phyloP scores from a whole-genome alignment of 768 basidiomycete species.

The Boletus sp. region DNA sequence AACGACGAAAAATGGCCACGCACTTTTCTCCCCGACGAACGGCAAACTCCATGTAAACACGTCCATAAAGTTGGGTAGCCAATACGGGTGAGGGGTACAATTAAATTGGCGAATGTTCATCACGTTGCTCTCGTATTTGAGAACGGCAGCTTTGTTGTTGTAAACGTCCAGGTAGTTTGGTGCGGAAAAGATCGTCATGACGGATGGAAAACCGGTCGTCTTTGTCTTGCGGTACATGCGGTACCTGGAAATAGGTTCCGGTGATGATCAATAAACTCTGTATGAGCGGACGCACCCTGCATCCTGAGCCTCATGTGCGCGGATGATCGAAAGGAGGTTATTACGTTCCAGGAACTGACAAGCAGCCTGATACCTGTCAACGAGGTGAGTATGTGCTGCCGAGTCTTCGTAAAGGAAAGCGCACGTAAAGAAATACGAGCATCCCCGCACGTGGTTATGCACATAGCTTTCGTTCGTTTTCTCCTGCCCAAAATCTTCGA shows the following conservation, averaged over 20 bases:
- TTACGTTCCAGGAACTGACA: slow-evolving; percentile 98
- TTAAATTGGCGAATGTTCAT: slow-evolving; percentile 99
- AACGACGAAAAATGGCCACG: neutral
- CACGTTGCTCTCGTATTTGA: slow-evolving; percentile 99
- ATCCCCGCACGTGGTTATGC: slow-evolving; percentile 96
- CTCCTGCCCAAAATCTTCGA: slow-evolving; percentile 96
- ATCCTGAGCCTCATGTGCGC: slow-evolving; percentile 98
- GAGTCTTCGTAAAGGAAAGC: slow-evolving; percentile 15
- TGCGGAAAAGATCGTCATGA: slow-evolving; percentile 99
- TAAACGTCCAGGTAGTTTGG: slow-evolving; percentile 99
- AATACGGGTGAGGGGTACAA: slow-evolving; percentile 93
- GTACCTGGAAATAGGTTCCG: slow-evolving; percentile 49
- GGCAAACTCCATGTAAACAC: slow-evolving; percentile 99
- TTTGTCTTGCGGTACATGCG: slow-evolving; percentile 99
- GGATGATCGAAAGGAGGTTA: slow-evolving; percentile 93
- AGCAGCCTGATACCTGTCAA: slow-evolving; percentile 84
- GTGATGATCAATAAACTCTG: neutral
- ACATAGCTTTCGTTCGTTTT: slow-evolving; percentile 88
- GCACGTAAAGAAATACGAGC: slow-evolving; percentile 92
- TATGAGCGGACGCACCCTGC: slow-evolving; percentile 67
- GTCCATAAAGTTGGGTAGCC: slow-evolving; percentile 99
- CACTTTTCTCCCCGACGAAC: slow-evolving; percentile 98
- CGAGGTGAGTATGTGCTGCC: neutral
- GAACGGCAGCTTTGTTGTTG: slow-evolving; percentile 97
- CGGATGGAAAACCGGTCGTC: slow-evolving; percentile 96